These are phyloP conservation scores for Cantharellus cinnabarinus DNA, from an alignment of 768 basidiomycete genomes.

Conservation along the genomic window DNA sequence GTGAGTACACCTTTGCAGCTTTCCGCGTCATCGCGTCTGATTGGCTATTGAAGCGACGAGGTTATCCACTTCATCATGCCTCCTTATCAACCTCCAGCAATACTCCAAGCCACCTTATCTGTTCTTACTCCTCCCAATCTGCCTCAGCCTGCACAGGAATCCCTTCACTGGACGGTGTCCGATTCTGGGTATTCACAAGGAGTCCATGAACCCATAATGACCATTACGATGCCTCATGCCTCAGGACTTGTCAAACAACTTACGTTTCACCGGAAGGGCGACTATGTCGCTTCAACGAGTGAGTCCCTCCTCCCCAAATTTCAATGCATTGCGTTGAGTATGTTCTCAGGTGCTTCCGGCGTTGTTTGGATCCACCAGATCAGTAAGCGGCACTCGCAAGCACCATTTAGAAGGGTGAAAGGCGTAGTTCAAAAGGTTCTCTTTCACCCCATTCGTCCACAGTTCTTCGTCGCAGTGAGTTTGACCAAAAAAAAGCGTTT, in stretches of 20 bases:
- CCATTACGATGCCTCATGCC: constrained; percentile 36
- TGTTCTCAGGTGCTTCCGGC: constrained; percentile 33
- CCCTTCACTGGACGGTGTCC: constrained; percentile 36
- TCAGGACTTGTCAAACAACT: constrained; percentile 64
- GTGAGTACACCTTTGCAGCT: constrained; percentile 28
- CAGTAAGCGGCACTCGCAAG: constrained; percentile 84
- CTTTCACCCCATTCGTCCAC: constrained; percentile 86
- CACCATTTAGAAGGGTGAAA: constrained; percentile 91
- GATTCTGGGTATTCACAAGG: constrained; percentile 24
- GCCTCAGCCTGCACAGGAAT: constrained; percentile 35
- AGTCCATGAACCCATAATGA: constrained; percentile 34
- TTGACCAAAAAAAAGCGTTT: background rate
- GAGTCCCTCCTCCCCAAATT: constrained; percentile 19
- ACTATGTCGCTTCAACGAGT: constrained; percentile 93
- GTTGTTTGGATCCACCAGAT: constrained; percentile 93
- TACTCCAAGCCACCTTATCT: constrained; percentile 38
- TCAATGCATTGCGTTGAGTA: constrained; percentile 3
- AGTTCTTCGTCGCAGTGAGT: constrained; percentile 92
- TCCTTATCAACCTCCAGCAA: constrained; percentile 43
- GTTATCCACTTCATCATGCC: constrained; percentile 62
- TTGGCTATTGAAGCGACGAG: constrained; percentile 40
- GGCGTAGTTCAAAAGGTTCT: constrained; percentile 76
- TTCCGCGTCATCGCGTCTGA: background rate
- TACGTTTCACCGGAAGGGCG: constrained; percentile 83
- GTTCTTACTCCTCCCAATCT: constrained; percentile 43